Evolutionary conservation across 768 basidiomycete genomes (phyloP).

Genomic region (Boletus vinaceobasis): DNA sequence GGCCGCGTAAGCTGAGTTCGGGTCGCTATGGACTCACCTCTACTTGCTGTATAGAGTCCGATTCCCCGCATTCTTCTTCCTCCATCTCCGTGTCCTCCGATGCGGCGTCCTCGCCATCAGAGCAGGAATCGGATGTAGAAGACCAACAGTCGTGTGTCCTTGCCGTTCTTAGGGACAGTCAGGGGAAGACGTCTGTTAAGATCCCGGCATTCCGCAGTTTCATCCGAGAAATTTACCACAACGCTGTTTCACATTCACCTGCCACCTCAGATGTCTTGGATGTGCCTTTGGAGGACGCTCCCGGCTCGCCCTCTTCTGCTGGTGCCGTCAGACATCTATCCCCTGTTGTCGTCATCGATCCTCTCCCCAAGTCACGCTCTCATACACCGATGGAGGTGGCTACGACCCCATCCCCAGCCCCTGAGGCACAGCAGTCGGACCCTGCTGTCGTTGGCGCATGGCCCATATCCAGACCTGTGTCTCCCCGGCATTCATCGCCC

Average conservation of each 20-base stretch:
- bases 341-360: conserved; percentile 15
- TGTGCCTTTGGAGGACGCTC: conserved; percentile 8
- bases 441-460: conserved; percentile 43
- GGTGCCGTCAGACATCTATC: conserved; percentile 9
- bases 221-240: conserved; percentile 27
- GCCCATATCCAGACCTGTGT: conserved; percentile 37
- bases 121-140: conserved; percentile 54
- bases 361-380: conserved; percentile 33
- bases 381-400: conserved; percentile 49
- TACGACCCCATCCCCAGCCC: conserved; percentile 31
- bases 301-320: conserved; percentile 5
- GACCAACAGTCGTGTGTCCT: conserved; percentile 35
- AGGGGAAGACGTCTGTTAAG: conserved; percentile 22
- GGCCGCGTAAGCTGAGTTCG: conserved; percentile 36
- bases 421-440: conserved; percentile 28
- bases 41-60: conserved; percentile 26
- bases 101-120: conserved; percentile 28
- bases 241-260: conserved; percentile 6
- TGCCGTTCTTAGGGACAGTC: conserved; percentile 12
- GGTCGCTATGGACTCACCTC: conserved; percentile 62
- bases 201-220: conserved; percentile 33
- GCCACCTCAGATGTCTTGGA: conserved; percentile 7
- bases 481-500: conserved; percentile 21
- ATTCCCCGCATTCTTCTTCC: conserved; percentile 31
- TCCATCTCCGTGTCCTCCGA: conserved; percentile 42